A percentile compares a stretch with the other conserved stretches of the same genome.
Conservation (phyloP, 345 rosid genomes). For the Camelina sativa region DNA sequence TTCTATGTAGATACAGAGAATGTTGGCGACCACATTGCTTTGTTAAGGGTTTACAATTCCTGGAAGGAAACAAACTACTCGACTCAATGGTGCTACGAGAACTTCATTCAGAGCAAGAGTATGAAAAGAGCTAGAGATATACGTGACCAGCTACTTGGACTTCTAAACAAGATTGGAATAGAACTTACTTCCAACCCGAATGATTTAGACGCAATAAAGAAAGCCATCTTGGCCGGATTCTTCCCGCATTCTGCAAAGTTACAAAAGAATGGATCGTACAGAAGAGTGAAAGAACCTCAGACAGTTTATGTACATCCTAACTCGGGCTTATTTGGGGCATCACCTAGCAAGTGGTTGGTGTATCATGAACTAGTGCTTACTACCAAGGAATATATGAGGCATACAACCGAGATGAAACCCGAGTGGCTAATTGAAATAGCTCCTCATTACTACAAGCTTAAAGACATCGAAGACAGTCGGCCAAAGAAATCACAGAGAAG, state of each 20-base stretch:
- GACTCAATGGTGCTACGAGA: conserved; percentile 94
- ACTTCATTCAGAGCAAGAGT: conserved; percentile 93
- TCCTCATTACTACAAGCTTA: conserved; percentile 85
- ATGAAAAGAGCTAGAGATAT: conserved; percentile 95
- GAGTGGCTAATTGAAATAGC: conserved; percentile 96
- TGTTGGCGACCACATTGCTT: conserved; percentile 89
- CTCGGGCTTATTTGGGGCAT: conserved; percentile 68
- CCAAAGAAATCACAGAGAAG: conserved; percentile 26
- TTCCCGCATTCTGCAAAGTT: conserved; percentile 85
- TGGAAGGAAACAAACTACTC: conserved; percentile 93
- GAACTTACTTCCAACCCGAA: conserved; percentile 60
- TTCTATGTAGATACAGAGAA: conserved; percentile 68
- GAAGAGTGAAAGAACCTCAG: conserved; percentile 87
- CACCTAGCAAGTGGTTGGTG: conserved; percentile 73
- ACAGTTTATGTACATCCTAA: conserved; percentile 89
- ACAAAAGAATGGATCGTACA: conserved; percentile 82
- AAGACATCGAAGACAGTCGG: conserved; percentile 78
- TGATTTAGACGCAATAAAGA: conserved; percentile 80
- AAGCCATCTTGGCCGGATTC: conserved; percentile 87
- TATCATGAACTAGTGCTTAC: conserved; percentile 91
- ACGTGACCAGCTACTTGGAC: conserved; percentile 83
- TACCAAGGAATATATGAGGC: conserved; percentile 91
- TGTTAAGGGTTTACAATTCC: conserved; percentile 77
- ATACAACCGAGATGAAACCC: conserved; percentile 87
- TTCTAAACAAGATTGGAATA: conserved; percentile 87